Base-by-base conservation (phyloP, 140 eudicot species). In the Eryngium alpinum region DNA sequence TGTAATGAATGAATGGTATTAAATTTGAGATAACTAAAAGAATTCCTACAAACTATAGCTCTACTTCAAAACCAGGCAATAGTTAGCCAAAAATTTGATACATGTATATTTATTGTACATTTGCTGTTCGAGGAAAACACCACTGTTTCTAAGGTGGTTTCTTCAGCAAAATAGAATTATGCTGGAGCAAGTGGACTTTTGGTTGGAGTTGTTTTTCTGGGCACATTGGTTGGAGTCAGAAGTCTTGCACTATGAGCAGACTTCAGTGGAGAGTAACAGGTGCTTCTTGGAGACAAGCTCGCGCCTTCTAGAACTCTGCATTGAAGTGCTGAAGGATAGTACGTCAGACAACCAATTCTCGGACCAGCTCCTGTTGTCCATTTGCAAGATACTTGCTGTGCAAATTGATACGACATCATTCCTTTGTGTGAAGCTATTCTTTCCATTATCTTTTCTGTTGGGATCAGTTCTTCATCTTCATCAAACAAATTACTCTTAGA, bases 281-380 rank as follows among this genome's bases (percentile, higher is more conserved):
- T 22, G 50, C 80, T 81, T 82, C 80, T 91, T 22, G 98, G 98
- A 73, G 98, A 91, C 83, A 93, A 86, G 78, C 89, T 80, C 81
- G 88, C 88, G 44, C 90, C 93, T 84, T 93, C 96, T 81, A 93
- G 79, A 19, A 84, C 97, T 14, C 89, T 89, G 19, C 81, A 49
- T 77, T 91, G 98, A 63, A 93, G 88, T 90, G 89, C 92, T 38
- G 87, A 77, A 0, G 98, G 98, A 81, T 91, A 93, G 82, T 93
- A 97, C 83, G 96, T 86, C 83, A 91, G 82, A 69, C 97, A 93
- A 51, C 98, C 98, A 21, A 93, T 93, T 28, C 98, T 86, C 31
- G 98, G 93, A 51, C 98, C 98, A 1, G 96, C 98, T 51, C 98
- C 98, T 1, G 97, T 91, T 11, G 92, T 90, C 98, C 98, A 93